Evolutionary conservation across 2,329 filamentous ascomycete genomes (phyloP).

Genomic region (Alternaria sp.): DNA sequence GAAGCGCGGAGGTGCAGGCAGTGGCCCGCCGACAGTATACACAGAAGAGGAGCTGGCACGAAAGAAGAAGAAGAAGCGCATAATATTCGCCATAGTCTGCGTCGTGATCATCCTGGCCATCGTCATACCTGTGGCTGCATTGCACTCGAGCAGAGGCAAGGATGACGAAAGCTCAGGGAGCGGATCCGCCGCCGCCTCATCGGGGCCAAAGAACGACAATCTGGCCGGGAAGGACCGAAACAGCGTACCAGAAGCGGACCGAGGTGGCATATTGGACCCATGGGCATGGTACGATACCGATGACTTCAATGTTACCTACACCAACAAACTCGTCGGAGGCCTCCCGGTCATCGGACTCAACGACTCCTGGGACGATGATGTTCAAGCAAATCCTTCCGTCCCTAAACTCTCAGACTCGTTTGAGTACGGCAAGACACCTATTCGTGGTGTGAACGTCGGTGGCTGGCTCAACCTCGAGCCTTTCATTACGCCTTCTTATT

Average conservation of each 20-base stretch:
- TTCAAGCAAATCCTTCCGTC: slow-evolving; percentile 77
- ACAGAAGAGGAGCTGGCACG: slow-evolving; percentile 48
- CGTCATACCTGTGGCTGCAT: slow-evolving; percentile 55
- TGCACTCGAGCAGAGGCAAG: slow-evolving; percentile 54
- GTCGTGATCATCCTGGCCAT: slow-evolving; percentile 53
- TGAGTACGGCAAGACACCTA: slow-evolving; percentile 78
- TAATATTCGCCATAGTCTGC: slow-evolving; percentile 51
- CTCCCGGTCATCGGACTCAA: slow-evolving; percentile 91
- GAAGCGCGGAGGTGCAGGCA: slow-evolving; percentile 51
- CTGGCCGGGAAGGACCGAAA: slow-evolving; percentile 52
- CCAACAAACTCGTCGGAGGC: slow-evolving; percentile 79
- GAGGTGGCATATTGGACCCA: slow-evolving; percentile 82
- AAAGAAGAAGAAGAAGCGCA: slow-evolving; percentile 59
- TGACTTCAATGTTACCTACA: slow-evolving; percentile 95
- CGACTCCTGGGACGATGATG: slow-evolving; percentile 83
- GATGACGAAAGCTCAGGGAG: slow-evolving; percentile 30
- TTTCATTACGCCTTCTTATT: slow-evolving; percentile 93
- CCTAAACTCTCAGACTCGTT: slow-evolving; percentile 78
- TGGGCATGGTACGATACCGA: slow-evolving; percentile 89
- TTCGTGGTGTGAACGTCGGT: slow-evolving; percentile 89
- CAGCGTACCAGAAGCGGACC: slow-evolving; percentile 62
- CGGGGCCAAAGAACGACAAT: slow-evolving; percentile 53
- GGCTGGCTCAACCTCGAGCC: slow-evolving; percentile 95
- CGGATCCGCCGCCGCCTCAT: slow-evolving; percentile 20
- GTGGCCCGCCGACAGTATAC: slow-evolving; percentile 40